A percentile compares a stretch with the other conserved stretches of the same genome.
These are phyloP conservation scores for Rhexocercosporidium sp. DNA, from an alignment of 2,329 filamentous ascomycete species.

Conservation along the genomic window DNA sequence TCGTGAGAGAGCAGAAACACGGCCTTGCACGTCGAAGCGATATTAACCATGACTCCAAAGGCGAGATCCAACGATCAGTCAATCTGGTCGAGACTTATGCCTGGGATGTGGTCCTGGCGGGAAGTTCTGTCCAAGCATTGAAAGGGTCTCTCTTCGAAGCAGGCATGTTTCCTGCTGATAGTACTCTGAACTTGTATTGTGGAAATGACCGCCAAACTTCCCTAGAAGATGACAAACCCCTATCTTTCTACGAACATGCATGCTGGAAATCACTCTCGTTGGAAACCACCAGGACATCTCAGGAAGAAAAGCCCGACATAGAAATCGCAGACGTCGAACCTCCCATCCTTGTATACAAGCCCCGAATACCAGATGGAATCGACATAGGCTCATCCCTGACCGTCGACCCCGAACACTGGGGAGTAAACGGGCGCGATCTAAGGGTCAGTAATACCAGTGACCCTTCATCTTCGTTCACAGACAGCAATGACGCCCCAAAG, in stretches of 20 bases:
- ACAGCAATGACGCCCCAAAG: background rate
- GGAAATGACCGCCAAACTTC: constrained; percentile 3
- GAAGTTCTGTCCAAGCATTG: constrained; percentile 20
- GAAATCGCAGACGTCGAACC: background rate
- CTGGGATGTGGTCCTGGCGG: constrained; percentile 13
- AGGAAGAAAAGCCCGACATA: background rate
- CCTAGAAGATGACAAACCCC: constrained; percentile 10
- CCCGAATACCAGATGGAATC: background rate
- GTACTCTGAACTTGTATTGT: constrained; percentile 22
- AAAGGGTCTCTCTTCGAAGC: constrained; percentile 21
- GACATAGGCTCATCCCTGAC: background rate
- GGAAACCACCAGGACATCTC: background rate
- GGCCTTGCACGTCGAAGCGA: background rate
- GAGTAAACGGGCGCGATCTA: background rate
- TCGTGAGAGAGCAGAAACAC: background rate
- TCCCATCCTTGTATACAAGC: background rate
- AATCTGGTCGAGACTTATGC: constrained; percentile 22
- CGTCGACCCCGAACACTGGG: background rate
- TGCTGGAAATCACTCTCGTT: constrained; percentile 6
- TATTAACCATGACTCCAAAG: constrained; percentile 9
- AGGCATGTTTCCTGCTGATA: constrained; percentile 23
- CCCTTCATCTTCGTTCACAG: background rate
- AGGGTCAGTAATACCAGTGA: background rate
- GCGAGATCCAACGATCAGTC: background rate
- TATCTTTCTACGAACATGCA: background rate